Evolutionary conservation across 306 rosid species (phyloP).

Genomic region (Vigna radiata): DNA sequence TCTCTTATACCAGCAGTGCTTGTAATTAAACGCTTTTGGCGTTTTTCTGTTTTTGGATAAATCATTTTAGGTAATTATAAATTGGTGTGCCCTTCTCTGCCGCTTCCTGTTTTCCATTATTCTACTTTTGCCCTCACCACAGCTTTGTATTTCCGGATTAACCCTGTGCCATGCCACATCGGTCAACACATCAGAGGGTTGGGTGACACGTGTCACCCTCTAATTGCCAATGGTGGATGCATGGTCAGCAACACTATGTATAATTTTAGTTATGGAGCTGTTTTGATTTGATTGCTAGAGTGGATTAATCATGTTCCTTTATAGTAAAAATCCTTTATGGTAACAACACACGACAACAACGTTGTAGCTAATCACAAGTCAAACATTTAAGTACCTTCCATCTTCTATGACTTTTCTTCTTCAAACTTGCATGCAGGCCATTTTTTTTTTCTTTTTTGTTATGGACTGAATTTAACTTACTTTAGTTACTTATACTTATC

Average conservation of each 20-base stretch:
- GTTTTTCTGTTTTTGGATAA: constrained; percentile 32
- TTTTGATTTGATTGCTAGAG: not conserved
- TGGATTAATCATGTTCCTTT: not conserved
- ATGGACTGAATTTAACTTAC: not conserved
- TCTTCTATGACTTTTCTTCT: not conserved
- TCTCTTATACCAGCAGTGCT: not conserved
- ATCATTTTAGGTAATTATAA: not conserved
- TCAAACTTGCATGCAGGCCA: not conserved
- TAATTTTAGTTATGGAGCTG: not conserved
- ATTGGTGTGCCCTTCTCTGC: constrained; percentile 2
- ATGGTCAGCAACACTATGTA: not conserved
- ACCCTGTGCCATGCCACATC: not conserved
- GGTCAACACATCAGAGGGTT: constrained; percentile 37
- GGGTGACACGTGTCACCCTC: not conserved
- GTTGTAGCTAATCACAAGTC: not conserved
- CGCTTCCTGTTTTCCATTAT: constrained; percentile 3
- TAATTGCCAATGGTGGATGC: not conserved
- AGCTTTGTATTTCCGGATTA: not conserved
- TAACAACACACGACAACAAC: constrained; percentile 4
- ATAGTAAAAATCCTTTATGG: not conserved
- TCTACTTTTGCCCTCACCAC: not conserved
- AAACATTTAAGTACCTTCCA: not conserved
- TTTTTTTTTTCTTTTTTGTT: no score
- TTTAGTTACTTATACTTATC: not conserved
- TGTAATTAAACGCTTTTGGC: constrained; percentile 22